Conservation (phyloP, 2,329 filamentous ascomycete genomes). For the Fusarium sp. region DNA sequence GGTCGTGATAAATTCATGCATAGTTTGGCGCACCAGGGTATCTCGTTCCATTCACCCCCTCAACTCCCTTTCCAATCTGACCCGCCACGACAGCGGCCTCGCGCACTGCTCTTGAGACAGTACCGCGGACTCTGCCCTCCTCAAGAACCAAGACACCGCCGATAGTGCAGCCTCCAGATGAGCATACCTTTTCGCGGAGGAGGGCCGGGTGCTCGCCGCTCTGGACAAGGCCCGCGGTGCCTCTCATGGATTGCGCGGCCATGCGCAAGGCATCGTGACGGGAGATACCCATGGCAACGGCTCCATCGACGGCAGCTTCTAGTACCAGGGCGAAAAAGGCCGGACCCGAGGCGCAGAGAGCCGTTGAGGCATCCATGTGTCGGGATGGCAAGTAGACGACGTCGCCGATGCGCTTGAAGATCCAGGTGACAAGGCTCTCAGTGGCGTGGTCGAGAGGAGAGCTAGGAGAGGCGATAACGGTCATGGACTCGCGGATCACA, state of each 20-base stretch:
- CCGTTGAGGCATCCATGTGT: constrained; percentile 78
- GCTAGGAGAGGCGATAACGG: constrained; percentile 73
- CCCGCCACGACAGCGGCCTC: constrained; percentile 77
- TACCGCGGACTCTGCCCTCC: constrained; percentile 75
- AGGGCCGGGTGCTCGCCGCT: constrained; percentile 80
- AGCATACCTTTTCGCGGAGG: constrained; percentile 79
- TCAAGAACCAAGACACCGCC: constrained; percentile 78
- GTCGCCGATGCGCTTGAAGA: constrained; percentile 79
- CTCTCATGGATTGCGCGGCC: constrained; percentile 83
- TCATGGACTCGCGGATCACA: constrained; percentile 84
- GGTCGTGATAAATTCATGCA: constrained; percentile 26
- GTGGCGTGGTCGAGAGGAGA: constrained; percentile 66
- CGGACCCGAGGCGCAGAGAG: constrained; percentile 78
- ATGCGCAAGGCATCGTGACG: constrained; percentile 78
- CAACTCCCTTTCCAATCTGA: constrained; percentile 61
- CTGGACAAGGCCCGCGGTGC: constrained; percentile 75
- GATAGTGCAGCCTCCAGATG: constrained; percentile 82
- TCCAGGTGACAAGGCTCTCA: constrained; percentile 74
- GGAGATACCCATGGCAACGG: constrained; percentile 81
- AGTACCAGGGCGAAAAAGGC: constrained; percentile 81
- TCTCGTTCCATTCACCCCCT: constrained; percentile 53
- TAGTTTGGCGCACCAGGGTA: constrained; percentile 21
- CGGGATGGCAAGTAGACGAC: constrained; percentile 73
- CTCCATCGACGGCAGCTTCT: constrained; percentile 80
- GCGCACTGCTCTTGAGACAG: constrained; percentile 73